Conservation (phyloP, 805 yeast species). For the Pichia heedii region DNA sequence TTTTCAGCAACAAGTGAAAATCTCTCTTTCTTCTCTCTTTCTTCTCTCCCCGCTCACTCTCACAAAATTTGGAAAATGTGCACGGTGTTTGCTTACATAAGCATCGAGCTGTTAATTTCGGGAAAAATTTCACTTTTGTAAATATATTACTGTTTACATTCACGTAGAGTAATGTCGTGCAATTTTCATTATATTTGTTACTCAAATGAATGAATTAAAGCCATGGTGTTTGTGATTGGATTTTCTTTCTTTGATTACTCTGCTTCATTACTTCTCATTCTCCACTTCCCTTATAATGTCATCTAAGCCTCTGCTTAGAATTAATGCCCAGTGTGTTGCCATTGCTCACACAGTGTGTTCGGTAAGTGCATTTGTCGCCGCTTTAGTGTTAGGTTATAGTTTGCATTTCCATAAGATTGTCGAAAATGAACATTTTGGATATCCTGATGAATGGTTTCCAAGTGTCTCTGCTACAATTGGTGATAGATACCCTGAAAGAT, state of each 20-base stretch:
- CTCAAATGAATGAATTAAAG: too few relatives aligned
- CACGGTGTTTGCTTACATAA: too few relatives aligned
- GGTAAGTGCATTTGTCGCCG: conserved; percentile 62
- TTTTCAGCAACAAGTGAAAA: too few relatives aligned
- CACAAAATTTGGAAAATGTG: too few relatives aligned
- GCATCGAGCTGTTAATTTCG: too few relatives aligned
- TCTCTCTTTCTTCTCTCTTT: not conserved
- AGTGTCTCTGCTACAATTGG: conserved; percentile 96
- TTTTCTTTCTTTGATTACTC: not conserved
- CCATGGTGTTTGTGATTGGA: too few relatives aligned
- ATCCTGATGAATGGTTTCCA: conserved; percentile 98
- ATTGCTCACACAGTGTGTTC: conserved; percentile 68
- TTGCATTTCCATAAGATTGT: conserved; percentile 87
- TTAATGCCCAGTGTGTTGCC: conserved; percentile 64
- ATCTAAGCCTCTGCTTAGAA: conserved; percentile 13
- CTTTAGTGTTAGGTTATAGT: conserved; percentile 62
- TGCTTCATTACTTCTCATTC: not conserved
- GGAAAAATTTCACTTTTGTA: too few relatives aligned
- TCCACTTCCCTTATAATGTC: not conserved
- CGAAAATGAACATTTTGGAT: conserved; percentile 74
- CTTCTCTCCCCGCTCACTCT: not conserved
- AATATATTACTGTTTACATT: too few relatives aligned
- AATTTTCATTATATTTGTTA: too few relatives aligned
- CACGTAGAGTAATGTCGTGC: too few relatives aligned
- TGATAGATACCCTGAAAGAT: conserved; percentile 92